Base-by-base conservation (phyloP, 257 asterid species). In the Mitragyna speciosa region DNA sequence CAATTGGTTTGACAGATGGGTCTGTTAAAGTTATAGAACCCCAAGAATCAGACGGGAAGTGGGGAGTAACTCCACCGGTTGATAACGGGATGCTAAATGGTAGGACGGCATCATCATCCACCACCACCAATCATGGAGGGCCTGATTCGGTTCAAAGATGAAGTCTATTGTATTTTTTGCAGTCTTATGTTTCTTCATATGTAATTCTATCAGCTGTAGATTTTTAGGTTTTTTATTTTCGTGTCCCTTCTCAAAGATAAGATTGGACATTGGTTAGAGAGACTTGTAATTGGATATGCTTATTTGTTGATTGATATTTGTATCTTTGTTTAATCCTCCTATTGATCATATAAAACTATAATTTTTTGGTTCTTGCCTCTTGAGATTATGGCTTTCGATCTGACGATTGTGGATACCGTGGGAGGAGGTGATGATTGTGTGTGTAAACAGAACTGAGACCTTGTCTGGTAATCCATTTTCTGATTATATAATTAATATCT, bases 21-120 rank as follows among this genome's bases (percentile, higher is more conserved):
- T 88, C 97, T 0, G 97, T 95, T n/a, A 95, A 93, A 84, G 99
- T 95, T 80, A 83, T 95, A 73, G 99, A 95, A 85, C 99, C 99
- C 19, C 72, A 87, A n/a, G 99, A 95, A 81, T 88, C 93, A 0
- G 98, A 93, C 49, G 83, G 92, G 45, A 93, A 84, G 87, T 93
- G 99, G 98, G 97, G 99, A 69, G 82, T 76, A 67, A 84, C 90
- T 75, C 97, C 95, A 36, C 98, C 97, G 2, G 85, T 87, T 9
- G 96, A 92, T 30, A 92, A 88, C 19, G 96, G 96, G 26, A 67
- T 87, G 19, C 49, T 94, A 73, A 88, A 89, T 39, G 92, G 96
- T 15, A 87, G 95, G 82, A 68, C 87, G 28, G 97, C 93, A 73
- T 90, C 97, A 0, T 85, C 96, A 2, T 94, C 98, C 26, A 73